Conservation (phyloP, 768 basidiomycete genomes). For the Hortiboletus flavorubellus region DNA sequence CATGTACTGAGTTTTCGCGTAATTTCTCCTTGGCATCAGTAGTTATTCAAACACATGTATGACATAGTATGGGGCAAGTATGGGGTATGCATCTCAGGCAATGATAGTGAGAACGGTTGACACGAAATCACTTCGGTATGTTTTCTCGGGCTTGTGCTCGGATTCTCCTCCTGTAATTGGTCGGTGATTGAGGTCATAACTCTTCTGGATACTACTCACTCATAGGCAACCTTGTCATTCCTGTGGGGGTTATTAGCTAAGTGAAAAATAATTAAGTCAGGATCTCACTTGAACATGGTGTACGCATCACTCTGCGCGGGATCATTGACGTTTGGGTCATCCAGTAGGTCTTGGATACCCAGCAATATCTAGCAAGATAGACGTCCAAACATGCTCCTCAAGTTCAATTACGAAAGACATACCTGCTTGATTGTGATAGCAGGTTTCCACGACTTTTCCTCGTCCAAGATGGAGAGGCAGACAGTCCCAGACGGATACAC, state of each 20-base stretch:
- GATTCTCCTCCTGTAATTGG: conserved; percentile 62
- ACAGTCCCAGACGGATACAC: conserved; percentile 99
- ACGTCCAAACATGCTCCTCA: not conserved
- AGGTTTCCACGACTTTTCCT: conserved; percentile 99
- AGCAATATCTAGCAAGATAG: conserved; percentile 68
- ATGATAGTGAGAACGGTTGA: not conserved
- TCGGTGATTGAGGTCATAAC: not conserved
- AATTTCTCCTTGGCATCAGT: conserved; percentile 1
- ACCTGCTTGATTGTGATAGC: conserved; percentile 99
- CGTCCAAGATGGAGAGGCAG: conserved; percentile 95
- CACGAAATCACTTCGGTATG: conserved; percentile 62
- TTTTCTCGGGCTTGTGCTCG: conserved; percentile 88
- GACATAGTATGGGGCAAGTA: conserved; percentile 3
- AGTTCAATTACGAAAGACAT: conserved; percentile 8
- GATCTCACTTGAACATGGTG: conserved; percentile 93
- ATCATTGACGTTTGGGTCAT: conserved; percentile 95
- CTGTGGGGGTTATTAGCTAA: conserved; percentile 38
- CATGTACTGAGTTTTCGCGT: conserved; percentile 34
- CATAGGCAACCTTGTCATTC: conserved; percentile 92
- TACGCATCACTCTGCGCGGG: conserved; percentile 99
- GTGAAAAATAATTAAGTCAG: not conserved
- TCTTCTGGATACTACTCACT: conserved; percentile 49
- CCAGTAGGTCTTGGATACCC: conserved; percentile 93
- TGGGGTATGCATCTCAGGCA: not conserved
- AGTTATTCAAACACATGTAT: conserved; percentile 13